phyloP scores from a whole-genome alignment of 2,329 filamentous ascomycete genomes.

The Lecanicillium sp. region DNA sequence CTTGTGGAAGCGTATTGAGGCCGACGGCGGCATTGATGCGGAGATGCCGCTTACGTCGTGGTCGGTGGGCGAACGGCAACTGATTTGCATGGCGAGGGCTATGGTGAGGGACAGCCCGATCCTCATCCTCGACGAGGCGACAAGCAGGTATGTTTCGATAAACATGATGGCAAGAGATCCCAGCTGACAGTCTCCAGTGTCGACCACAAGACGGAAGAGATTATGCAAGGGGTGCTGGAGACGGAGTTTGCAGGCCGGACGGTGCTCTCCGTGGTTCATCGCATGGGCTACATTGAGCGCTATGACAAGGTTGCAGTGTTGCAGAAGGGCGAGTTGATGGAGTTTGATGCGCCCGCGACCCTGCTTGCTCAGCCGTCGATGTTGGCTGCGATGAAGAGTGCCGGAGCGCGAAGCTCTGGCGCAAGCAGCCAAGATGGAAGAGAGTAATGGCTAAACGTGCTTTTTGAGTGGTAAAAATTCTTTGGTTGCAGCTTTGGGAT shows the following conservation, averaged over 20 bases:
- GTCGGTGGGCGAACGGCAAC: conserved; percentile 39
- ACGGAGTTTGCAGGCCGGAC: conserved; percentile 39
- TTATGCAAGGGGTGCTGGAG: conserved; percentile 28
- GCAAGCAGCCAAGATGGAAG: too few species aligned
- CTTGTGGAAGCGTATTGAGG: conserved; percentile 35
- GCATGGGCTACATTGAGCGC: conserved; percentile 41
- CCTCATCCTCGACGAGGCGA: conserved; percentile 35
- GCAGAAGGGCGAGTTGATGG: conserved; percentile 31
- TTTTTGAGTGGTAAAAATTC: too few species aligned
- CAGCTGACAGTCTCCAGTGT: too few species aligned
- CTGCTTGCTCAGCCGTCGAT: conserved; percentile 5
- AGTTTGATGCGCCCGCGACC: not conserved
- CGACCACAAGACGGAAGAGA: conserved; percentile 27
- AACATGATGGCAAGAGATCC: too few species aligned
- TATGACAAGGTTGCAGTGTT: conserved; percentile 58
- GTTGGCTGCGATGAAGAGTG: conserved; percentile 3
- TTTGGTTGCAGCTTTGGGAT: too few species aligned
- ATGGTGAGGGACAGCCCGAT: conserved; percentile 29
- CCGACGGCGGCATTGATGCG: conserved; percentile 32
- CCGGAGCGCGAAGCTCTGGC: not conserved
- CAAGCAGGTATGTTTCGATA: conserved; percentile 21
- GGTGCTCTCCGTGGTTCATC: conserved; percentile 38
- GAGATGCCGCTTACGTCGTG: conserved; percentile 25
- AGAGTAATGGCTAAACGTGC: too few species aligned
- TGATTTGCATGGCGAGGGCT: conserved; percentile 35